Conservation (phyloP, 192 early-diverging fungal species). For the Coemansia erecta region DNA sequence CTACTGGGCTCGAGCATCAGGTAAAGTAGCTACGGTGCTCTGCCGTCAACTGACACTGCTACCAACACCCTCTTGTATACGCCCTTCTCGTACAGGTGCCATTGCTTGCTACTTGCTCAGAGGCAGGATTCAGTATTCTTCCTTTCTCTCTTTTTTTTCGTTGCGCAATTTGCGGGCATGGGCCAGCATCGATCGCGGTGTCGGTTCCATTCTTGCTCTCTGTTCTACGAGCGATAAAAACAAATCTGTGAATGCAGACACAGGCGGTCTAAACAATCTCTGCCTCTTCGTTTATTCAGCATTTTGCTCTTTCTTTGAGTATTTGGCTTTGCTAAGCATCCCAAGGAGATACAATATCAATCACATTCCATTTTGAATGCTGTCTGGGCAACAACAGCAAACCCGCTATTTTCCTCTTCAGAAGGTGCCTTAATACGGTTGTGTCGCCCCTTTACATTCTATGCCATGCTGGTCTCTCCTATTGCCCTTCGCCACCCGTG, state of each 20-base stretch:
- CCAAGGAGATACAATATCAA: conserved; percentile 5
- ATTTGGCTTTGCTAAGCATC: conserved; percentile 6
- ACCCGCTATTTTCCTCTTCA: background rate
- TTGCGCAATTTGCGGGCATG: too few species aligned
- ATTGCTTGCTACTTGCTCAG: too few species aligned
- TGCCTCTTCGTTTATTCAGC: background rate
- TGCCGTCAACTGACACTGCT: too few species aligned
- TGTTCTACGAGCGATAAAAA: too few species aligned
- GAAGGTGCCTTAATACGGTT: background rate
- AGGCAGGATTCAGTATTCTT: too few species aligned
- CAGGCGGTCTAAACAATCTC: background rate
- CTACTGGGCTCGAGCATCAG: conserved; percentile 48
- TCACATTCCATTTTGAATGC: background rate
- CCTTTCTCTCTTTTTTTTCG: too few species aligned
- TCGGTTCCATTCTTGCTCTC: too few species aligned
- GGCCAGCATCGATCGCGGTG: too few species aligned
- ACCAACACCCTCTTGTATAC: too few species aligned
- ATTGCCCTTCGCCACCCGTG: background rate
- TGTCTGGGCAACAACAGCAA: conserved; percentile 2
- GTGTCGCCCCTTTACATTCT: background rate
- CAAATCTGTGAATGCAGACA: too few species aligned
- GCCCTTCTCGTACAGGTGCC: too few species aligned
- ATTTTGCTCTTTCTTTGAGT: background rate
- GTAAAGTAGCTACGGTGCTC: conserved; percentile 13
- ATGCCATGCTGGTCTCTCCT: background rate